Conservation (phyloP, 768 basidiomycete genomes). For the Boletus huronensis region DNA sequence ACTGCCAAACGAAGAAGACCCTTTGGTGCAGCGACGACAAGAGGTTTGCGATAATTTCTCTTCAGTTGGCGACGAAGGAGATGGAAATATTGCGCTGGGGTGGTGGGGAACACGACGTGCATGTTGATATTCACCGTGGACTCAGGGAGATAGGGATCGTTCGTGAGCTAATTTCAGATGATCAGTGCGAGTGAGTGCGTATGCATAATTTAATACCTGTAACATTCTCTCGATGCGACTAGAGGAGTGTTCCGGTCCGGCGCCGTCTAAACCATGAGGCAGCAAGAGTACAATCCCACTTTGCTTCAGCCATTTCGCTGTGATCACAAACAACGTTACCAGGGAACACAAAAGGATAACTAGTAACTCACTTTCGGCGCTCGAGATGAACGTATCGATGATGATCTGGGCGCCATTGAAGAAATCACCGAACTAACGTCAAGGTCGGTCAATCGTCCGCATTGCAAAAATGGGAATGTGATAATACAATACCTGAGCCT, state of each 20-base stretch:
- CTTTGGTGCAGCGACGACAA: conserved; percentile 84
- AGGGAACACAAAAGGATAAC: too few relatives aligned
- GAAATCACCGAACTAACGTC: conserved; percentile 81
- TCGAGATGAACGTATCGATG: conserved; percentile 85
- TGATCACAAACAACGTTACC: neutral
- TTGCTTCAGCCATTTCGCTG: conserved; percentile 92
- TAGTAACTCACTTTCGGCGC: conserved; percentile 65
- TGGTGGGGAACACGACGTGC: conserved; percentile 82
- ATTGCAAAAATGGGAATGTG: neutral
- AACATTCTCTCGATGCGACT: conserved; percentile 85
- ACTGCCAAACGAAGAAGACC: conserved; percentile 76
- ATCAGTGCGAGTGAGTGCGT: neutral
- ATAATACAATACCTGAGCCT: conserved; percentile 67
- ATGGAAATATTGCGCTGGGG: conserved; percentile 91
- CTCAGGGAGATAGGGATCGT: conserved; percentile 52
- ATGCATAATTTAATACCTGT: conserved; percentile 51
- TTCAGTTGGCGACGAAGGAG: conserved; percentile 81
- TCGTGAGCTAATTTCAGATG: conserved; percentile 56
- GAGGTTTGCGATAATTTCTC: conserved; percentile 82
- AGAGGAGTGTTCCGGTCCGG: conserved; percentile 92
- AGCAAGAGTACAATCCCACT: conserved; percentile 83
- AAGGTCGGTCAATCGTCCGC: neutral
- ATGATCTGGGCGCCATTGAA: conserved; percentile 87
- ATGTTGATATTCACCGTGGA: conserved; percentile 63
- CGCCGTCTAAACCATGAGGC: conserved; percentile 89